These are phyloP conservation scores for Cladobotryum protrusum DNA, from an alignment of 2,329 filamentous ascomycete species.

Conservation along the genomic window DNA sequence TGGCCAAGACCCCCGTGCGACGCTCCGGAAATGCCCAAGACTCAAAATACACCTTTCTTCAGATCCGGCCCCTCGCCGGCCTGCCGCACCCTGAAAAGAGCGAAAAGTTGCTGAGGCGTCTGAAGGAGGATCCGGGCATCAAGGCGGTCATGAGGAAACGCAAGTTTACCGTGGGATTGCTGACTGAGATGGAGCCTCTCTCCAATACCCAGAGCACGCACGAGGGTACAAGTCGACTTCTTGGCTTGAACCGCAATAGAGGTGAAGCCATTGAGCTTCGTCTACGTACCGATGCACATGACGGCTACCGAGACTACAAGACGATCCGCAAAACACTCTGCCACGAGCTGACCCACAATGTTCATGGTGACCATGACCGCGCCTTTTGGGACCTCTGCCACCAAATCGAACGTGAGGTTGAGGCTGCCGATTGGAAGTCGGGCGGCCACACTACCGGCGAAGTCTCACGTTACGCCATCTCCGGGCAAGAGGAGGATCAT, in stretches of 20 bases:
- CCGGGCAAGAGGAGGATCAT: constrained; percentile 44
- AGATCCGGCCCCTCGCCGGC: constrained; percentile 66
- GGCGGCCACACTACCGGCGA: constrained; percentile 62
- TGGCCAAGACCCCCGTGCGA: constrained; percentile 17
- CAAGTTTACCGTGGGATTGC: constrained; percentile 73
- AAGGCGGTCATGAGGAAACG: constrained; percentile 76
- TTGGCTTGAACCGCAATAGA: constrained; percentile 80
- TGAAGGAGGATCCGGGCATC: constrained; percentile 81
- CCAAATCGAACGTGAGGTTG: constrained; percentile 82
- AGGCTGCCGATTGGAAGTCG: constrained; percentile 68
- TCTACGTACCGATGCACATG: constrained; percentile 85
- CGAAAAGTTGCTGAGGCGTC: constrained; percentile 63
- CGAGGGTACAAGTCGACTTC: constrained; percentile 65
- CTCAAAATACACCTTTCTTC: constrained; percentile 72
- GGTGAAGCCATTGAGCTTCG: constrained; percentile 89
- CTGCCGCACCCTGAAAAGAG: constrained; percentile 71
- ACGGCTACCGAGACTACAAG: constrained; percentile 89
- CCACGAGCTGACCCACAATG: constrained; percentile 92
- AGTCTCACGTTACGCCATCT: constrained; percentile 53
- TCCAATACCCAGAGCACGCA: constrained; percentile 67
- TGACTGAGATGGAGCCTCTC: constrained; percentile 94
- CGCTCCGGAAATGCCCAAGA: constrained; percentile 38
- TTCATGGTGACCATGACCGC: constrained; percentile 75
- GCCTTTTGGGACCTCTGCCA: constrained; percentile 87
- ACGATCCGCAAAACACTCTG: constrained; percentile 88